Base-by-base conservation (phyloP, 1,284 basidiomycete genomes). In the Veloboletus limbatus region DNA sequence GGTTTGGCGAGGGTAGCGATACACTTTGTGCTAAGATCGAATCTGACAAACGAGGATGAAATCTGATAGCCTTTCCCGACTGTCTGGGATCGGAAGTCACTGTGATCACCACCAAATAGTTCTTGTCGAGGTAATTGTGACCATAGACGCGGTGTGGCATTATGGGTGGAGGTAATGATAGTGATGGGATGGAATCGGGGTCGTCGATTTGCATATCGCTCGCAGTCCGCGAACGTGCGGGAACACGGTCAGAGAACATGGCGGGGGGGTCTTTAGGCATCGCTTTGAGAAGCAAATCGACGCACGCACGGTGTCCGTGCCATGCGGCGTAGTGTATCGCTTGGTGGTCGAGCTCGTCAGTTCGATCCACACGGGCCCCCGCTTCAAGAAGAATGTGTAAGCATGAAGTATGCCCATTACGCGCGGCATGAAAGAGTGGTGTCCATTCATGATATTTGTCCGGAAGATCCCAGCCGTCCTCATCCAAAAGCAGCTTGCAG, bases 401-500 rank as follows among this genome's bases (percentile, higher is more conserved):
- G 63, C 91, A 97, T 9, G 76, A 76, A 21, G 78, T 70, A 58
- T 88, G 89, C 1, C 97, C 96, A 54, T 92, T 87, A 25, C 93
- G 85, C 2, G 95, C 90, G 4, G 97, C 94, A 66, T 99, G 96
- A 65, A 97, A 95, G 40, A 98, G 76, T 17, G 97, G 96, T 7
- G 96, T 99, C 94, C 97, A 98, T 65, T 96, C 90, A 61, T 97
- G 92, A 68, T 95, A 94, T 66, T 97, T 99, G 75, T 99, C 96
- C 5, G 86, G 82, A 20, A 83, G 77, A 65, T 99, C 92, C 81
- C 91, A 92, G 8, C 88, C 90, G 8, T 88, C 82, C 31, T 78
- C 76, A 22, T 68, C 67, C 5, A 94, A 73, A n/a, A 99, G 81
- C 8, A 96, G 68, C 45, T 73, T 76, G 60, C 95, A 92, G 20